Conservation (phyloP, 2,329 filamentous ascomycete species). For the Colletotrichum higginsianum region DNA sequence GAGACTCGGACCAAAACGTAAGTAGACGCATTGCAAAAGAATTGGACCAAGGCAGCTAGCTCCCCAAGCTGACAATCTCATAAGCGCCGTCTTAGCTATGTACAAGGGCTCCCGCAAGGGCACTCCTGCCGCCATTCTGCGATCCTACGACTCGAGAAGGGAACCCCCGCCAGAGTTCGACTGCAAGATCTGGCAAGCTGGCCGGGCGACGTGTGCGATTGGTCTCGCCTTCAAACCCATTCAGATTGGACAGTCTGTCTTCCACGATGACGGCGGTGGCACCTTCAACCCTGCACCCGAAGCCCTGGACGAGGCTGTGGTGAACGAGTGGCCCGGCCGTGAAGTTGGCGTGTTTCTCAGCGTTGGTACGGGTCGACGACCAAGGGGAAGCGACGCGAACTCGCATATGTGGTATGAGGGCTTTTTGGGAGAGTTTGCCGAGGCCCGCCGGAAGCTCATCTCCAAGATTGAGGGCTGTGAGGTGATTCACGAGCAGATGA, state of each 20-base stretch:
- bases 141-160: conserved; percentile 95
- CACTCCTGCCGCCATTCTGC: conserved; percentile 79
- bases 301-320: conserved; percentile 88
- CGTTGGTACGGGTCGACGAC: conserved; percentile 91
- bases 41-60: no score
- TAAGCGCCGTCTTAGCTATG: conserved; percentile 88
- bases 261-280: conserved; percentile 92
- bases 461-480: conserved; percentile 97
- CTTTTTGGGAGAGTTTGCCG: conserved; percentile 92
- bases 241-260: conserved; percentile 91
- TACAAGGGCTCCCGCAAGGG: conserved; percentile 85
- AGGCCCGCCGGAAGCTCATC: conserved; percentile 87
- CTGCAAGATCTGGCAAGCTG: conserved; percentile 97
- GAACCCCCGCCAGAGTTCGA: conserved; percentile 93
- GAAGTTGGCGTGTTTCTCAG: conserved; percentile 94
- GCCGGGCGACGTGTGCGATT: conserved; percentile 92
- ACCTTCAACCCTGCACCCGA: conserved; percentile 92
- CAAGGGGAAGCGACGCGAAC: conserved; percentile 76
- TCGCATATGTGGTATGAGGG: conserved; percentile 92
- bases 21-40: conserved; percentile 55
- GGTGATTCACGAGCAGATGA: conserved; percentile 88
- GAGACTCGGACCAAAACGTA: conserved; percentile 93
- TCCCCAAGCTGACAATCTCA: conserved; percentile 7
- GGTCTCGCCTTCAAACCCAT: conserved; percentile 97
- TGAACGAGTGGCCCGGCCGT: conserved; percentile 95